Evolutionary conservation across 306 rosid species (phyloP), one percentile per base, ranked within the genome.

Genomic region (Cicer arietinum): DNA sequence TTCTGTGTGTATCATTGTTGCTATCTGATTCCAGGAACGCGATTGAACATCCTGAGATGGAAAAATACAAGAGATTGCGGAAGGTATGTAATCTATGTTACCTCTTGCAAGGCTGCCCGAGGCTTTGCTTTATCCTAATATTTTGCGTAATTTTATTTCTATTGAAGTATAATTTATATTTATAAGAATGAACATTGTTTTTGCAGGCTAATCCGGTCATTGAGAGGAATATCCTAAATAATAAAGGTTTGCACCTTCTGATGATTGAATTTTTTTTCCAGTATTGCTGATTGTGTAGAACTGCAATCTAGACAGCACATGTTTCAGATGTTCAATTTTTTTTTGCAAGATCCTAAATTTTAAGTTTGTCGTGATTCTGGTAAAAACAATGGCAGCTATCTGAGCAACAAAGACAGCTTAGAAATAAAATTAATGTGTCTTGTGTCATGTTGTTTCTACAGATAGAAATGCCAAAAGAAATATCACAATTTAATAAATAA

Each of bases 141-240:
- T 9, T 52, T 67, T 9, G 12, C 2, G 52, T 12, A 13, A 81
- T 13, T 18, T 2, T 47, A 37, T 50, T 25, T 68, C 41, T 63
- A 39, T 62, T 30, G 37, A 30, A 30, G 37, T 30, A 30, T 60
- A 13, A 35, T 35, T 8, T 35, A 60, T 12, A 6, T 30, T 3
- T 30, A 25, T 60, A 60, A 66, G 66, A 63, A 82, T 13, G 65
- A 44, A 71, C 45, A 75, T 68, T 76, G 12, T 47, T 65, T 84
- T 81, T 82, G 86, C 97, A 94, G 99, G 85, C 86, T 20, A 94
- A 94, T 87, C 91, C 97, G 8, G 69, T 79, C 67, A 92, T 94
- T 51, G 80, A 85, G 81, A 89, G 86, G 88, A 85, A 86, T 80
- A 79, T 94, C 54, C 67, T 88, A 67, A 83, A 79, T 69, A 83